Evolutionary conservation across 352 stramenopile genomes (phyloP), one percentile per base, ranked within the genome.

Genomic region (Phytophthora hibernalis): DNA sequence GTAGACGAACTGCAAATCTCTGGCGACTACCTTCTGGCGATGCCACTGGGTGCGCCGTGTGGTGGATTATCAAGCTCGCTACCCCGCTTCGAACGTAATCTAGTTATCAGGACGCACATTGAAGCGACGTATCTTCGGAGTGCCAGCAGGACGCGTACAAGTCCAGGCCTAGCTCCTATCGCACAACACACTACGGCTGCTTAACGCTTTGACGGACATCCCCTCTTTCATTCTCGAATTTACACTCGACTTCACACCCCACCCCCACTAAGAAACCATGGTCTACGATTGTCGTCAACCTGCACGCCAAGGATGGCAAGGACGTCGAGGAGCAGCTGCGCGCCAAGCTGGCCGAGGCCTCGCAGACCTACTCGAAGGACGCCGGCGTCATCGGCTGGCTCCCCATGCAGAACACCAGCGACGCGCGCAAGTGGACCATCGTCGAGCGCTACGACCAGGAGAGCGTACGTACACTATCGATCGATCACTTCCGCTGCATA

Each of bases 201-300:
- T 56, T 35, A 2, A 47, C 38, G 20, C 1, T n/a, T 45, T 45
- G 35, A 18, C 16, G 4, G 35, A 9, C 35, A 24, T 24, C 16
- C 3, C 9, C n/a, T 67, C 42, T 44, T 42, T 61, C 59, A 67
- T 11, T 67, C 49, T 60, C 42, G 47, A 64, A 54, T 59, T 64
- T 12, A 49, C 53, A 47, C 47, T 54, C 61, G 50, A 67, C 35
- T 55, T 61, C 16, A 51, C 50, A 40, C 50, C 45, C 59, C 42
- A 5, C 59, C 42, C 61, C 50, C 37, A 48, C 12, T 37, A 40
- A 58, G 15, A 9, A 44, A 61, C 40, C 26, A 61, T 61, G 54
- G 54, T 61, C 54, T 62, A 54, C 54, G 43, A 45, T 62, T 40
- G 54, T 54, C 20, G 45, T 62, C 45, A 53, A 62, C 54, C 45